phyloP scores from a whole-genome alignment of 176 grass and related monocot genomes.

The Paspalum notatum region DNA sequence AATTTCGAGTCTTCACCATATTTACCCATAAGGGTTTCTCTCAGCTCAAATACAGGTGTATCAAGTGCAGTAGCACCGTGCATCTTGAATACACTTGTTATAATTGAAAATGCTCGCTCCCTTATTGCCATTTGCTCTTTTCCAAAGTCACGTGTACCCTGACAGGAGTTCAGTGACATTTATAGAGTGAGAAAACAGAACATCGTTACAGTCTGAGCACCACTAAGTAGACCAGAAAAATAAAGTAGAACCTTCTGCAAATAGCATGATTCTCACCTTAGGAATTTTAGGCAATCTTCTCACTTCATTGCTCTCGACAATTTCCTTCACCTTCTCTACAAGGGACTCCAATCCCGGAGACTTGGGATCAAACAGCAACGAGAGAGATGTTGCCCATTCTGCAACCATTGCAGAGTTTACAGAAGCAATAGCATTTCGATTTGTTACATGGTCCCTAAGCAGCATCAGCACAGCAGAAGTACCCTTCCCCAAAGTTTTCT shows the following conservation, averaged over 20 bases:
- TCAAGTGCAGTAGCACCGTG: constrained; percentile 90
- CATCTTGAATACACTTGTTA: constrained; percentile 93
- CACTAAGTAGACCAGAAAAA: constrained; percentile 4
- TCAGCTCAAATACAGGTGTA: constrained; percentile 96
- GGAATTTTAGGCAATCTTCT: constrained; percentile 99
- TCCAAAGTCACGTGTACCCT: constrained; percentile 97
- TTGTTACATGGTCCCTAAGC: constrained; percentile 57
- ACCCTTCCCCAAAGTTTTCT: constrained; percentile 91
- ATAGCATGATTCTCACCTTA: constrained; percentile 62
- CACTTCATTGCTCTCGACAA: constrained; percentile 98
- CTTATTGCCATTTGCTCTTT: constrained; percentile 97
- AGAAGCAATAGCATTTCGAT: constrained; percentile 37
- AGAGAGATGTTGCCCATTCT: constrained; percentile 58
- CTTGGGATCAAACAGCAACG: constrained; percentile 73
- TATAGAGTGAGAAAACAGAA: neutral
- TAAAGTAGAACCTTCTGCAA: neutral
- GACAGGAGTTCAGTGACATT: constrained; percentile 6
- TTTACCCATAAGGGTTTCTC: constrained; percentile 99
- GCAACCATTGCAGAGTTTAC: constrained; percentile 48
- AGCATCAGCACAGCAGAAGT: constrained; percentile 69
- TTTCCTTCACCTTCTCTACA: constrained; percentile 79
- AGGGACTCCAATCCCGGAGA: constrained; percentile 60
- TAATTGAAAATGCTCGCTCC: constrained; percentile 91
- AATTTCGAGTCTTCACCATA: constrained; percentile 99
- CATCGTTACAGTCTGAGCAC: neutral